Evolutionary conservation across 129 eudicot species (phyloP), one percentile per base, ranked within the genome.

Genomic region (Tanacetum coccineum): DNA sequence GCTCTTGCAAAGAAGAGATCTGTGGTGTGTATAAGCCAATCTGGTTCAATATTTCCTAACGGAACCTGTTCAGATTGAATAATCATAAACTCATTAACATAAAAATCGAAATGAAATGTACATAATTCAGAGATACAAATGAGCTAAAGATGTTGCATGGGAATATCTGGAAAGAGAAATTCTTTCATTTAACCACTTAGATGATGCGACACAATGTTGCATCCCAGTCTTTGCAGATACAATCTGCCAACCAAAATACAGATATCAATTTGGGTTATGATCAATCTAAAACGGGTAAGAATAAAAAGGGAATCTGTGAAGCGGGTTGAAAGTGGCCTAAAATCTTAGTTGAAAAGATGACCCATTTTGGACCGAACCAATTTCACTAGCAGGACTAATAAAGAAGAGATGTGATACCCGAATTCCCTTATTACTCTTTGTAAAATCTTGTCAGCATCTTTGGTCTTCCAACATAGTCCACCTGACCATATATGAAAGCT

Each of bases 221-320:
- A 86, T 70, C 58, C 88, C 96, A 56, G 81, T 70, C 82, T 87
- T 93, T 66, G 92, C 84, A 45, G 99, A 96, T 20, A 81, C 77
- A 71, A 71, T 79, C 83, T 93, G 99, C 99, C 99, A 93, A 10
- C 95, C 90, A 84, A 93, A n/a, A n/a, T n/a, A n/a, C n/a, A n/a
- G n/a, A n/a, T n/a, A n/a, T n/a, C n/a, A n/a, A n/a, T n/a, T n/a
- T n/a, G n/a, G n/a, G n/a, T n/a, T n/a, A n/a, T n/a, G n/a, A n/a
- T n/a, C 84, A 79, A 96, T 92, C 98, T 92, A 36, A 26, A 73
- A 13, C 68, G 50, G 70, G 68, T 49, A 76, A 70, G 64, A n/a
- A 55, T 20, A 75, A 39, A 15, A 58, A 64, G 14, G 17, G n/a
- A n/a, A n/a, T 66, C 92, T 85, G 39, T 78, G 87, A 84, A 66